These are phyloP conservation scores for Luffa aegyptiaca DNA, from an alignment of 306 rosid genomes.

Conservation along the genomic window DNA sequence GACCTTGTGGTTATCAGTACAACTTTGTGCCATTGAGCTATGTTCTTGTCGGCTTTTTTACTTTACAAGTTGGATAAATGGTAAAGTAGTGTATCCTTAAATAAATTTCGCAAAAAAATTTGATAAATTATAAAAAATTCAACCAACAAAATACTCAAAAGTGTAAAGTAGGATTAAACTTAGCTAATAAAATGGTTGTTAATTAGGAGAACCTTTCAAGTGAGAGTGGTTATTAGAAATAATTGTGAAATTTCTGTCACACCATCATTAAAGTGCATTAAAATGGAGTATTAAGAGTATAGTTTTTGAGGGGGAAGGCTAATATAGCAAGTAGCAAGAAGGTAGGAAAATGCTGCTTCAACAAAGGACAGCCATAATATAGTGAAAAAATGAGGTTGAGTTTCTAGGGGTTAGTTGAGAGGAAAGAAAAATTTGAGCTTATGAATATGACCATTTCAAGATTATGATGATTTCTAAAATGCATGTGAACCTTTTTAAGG, in stretches of 20 bases:
- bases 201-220: too few relatives aligned
- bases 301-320: not conserved
- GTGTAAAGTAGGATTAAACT: too few relatives aligned
- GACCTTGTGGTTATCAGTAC: too few relatives aligned
- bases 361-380: not conserved
- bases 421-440: not conserved
- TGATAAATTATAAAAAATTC: too few relatives aligned
- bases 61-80: not conserved
- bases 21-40: too few relatives aligned
- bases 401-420: not conserved
- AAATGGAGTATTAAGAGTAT: not conserved
- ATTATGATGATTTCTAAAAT: not conserved
- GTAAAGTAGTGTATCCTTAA: too few relatives aligned
- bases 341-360: not conserved
- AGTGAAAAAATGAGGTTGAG: not conserved
- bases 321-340: not conserved
- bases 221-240: too few relatives aligned
- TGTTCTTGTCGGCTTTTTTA: too few relatives aligned
- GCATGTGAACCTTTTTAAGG: not conserved
- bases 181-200: too few relatives aligned
- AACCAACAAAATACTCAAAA: too few relatives aligned
- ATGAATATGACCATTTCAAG: not conserved
- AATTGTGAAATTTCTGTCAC: not conserved
- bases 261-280: not conserved
- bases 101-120: too few relatives aligned